These are phyloP conservation scores for Urochloa ruziziensis DNA, from an alignment of 176 grass and related monocot species.

Conservation along the genomic window DNA sequence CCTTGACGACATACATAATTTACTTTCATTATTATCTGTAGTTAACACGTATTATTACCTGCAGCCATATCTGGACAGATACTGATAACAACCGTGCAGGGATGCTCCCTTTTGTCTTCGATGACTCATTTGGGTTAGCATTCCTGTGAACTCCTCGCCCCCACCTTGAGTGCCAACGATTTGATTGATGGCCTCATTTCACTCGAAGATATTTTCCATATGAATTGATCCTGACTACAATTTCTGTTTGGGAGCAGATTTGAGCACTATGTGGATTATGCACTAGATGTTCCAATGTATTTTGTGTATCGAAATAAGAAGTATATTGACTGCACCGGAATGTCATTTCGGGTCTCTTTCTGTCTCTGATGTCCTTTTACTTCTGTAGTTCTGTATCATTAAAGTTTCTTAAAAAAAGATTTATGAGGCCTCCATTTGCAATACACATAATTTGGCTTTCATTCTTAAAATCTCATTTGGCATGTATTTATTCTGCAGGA, in stretches of 20 bases:
- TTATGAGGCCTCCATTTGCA: not conserved
- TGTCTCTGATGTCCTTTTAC: slow-evolving; percentile 20
- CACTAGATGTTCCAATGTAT: slow-evolving; percentile 96
- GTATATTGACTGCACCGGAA: slow-evolving; percentile 89
- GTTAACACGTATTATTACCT: slow-evolving; percentile 34
- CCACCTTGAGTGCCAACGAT: not conserved
- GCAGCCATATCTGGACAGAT: slow-evolving; percentile 98
- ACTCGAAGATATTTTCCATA: not conserved
- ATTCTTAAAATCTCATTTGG: slow-evolving; percentile 8
- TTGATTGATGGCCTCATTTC: slow-evolving; percentile 19
- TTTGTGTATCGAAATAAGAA: slow-evolving; percentile 95
- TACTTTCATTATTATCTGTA: not conserved
- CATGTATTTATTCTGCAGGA: slow-evolving; percentile 56
- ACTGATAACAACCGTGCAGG: slow-evolving; percentile 96
- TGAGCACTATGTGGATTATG: slow-evolving; percentile 94
- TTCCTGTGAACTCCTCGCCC: not conserved
- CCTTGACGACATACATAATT: not conserved
- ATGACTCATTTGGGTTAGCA: slow-evolving; percentile 80
- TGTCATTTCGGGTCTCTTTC: slow-evolving; percentile 90
- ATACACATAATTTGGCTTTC: not conserved
- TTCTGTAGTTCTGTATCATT: slow-evolving; percentile 7
- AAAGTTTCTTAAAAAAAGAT: not conserved
- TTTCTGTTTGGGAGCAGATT: slow-evolving; percentile 57
- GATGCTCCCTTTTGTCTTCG: slow-evolving; percentile 98
- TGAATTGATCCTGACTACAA: slow-evolving; percentile 31